phyloP scores from a whole-genome alignment of 352 stramenopile species.

The Globisporangium irregulare region DNA sequence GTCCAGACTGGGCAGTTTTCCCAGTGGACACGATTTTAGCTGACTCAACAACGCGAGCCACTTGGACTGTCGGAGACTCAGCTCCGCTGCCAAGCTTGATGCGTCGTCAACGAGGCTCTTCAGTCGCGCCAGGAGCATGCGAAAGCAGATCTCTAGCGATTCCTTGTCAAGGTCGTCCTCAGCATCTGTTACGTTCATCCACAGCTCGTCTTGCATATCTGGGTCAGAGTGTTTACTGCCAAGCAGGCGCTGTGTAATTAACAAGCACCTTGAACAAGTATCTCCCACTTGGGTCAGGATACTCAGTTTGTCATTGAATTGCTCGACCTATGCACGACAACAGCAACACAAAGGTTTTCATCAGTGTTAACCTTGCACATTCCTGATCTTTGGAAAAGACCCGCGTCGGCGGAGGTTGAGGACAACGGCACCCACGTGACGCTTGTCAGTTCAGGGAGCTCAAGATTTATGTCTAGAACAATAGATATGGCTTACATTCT shows the following conservation, averaged over 20 bases:
- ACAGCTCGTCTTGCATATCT: neutral
- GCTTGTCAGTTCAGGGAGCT: neutral
- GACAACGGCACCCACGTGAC: slow-evolving; percentile 8
- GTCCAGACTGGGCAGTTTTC: slow-evolving; percentile 44
- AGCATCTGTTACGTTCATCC: neutral
- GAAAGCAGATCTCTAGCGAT: slow-evolving; percentile 11
- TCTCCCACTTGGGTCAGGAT: slow-evolving; percentile 61
- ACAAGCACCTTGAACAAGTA: slow-evolving; percentile 31
- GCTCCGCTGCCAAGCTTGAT: slow-evolving; percentile 20
- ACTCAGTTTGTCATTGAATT: slow-evolving; percentile 57
- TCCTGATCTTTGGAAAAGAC: slow-evolving; percentile 11
- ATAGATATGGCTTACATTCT: slow-evolving; percentile 30
- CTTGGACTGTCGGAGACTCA: slow-evolving; percentile 49
- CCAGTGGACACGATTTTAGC: slow-evolving; percentile 54
- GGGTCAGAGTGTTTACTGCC: neutral
- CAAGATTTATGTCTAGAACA: neutral
- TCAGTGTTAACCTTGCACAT: neutral
- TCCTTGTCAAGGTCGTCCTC: slow-evolving; percentile 7
- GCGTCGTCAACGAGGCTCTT: slow-evolving; percentile 22
- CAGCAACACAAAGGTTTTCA: neutral
- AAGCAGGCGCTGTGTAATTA: slow-evolving; percentile 35
- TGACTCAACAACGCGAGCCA: slow-evolving; percentile 76
- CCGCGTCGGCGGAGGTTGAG: neutral
- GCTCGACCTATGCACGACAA: slow-evolving; percentile 21
- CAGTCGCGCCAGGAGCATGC: slow-evolving; percentile 22